Percentiles rank a stretch among this genome's conserved stretches.
These are phyloP conservation scores for Sporobolus alterniflorus DNA, from an alignment of 202 grass and related monocot species.

Conservation along the genomic window DNA sequence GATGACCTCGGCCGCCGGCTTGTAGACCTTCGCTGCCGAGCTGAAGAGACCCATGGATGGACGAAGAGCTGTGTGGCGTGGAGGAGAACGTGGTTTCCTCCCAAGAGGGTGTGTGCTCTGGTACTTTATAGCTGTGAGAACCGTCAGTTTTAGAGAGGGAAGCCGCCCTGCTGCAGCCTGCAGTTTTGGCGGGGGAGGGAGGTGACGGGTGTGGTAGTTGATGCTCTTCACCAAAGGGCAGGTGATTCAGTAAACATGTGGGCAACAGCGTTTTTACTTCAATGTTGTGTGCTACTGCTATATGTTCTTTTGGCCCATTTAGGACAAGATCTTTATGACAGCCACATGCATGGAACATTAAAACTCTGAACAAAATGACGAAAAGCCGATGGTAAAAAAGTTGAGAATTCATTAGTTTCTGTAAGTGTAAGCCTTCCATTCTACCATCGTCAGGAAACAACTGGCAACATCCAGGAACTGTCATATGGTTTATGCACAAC, in stretches of 20 bases:
- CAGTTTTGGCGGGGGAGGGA: not conserved
- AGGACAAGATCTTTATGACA: not conserved
- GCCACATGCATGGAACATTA: not conserved
- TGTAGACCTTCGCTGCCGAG: slow-evolving; percentile 72
- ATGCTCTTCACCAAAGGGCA: not conserved
- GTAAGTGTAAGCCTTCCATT: slow-evolving; percentile 36
- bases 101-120: slow-evolving; percentile 1
- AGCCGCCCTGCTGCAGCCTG: not conserved
- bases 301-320: not conserved
- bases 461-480: slow-evolving; percentile 22
- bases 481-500: slow-evolving; percentile 49
- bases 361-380: not conserved
- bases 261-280: slow-evolving; percentile 2
- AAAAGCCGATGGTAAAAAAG: not conserved
- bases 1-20: slow-evolving; percentile 63
- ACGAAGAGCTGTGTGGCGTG: not conserved
- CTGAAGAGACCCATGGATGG: slow-evolving; percentile 64
- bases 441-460: slow-evolving; percentile 41
- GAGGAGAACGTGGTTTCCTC: not conserved
- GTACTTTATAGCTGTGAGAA: not conserved
- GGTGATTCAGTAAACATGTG: slow-evolving; percentile 5
- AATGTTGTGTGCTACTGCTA: slow-evolving; percentile 3
- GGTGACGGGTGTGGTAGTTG: not conserved
- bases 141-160: not conserved
- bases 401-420: slow-evolving; percentile 2